phyloP scores from a whole-genome alignment of 495 filamentous ascomycete species.

The Penicillium nucicola region DNA sequence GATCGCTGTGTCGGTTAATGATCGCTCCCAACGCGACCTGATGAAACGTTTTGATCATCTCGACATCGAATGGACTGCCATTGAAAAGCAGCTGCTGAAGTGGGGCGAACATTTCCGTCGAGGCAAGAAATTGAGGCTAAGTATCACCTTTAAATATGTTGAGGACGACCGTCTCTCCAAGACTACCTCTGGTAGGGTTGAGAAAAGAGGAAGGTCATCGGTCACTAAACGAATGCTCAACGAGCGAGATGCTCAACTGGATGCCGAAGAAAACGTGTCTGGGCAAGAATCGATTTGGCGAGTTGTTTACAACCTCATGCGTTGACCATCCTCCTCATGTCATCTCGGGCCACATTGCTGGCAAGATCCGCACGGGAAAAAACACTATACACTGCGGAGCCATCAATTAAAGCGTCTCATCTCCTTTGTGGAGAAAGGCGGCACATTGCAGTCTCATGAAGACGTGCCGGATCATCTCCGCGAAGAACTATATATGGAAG shows the following conservation, averaged over 20 bases:
- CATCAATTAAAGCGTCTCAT: constrained; percentile 24
- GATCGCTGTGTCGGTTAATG: constrained; percentile 13
- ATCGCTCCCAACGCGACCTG: constrained; percentile 12
- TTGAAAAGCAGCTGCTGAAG: constrained; percentile 15
- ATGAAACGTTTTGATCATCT: constrained; percentile 14
- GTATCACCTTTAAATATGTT: constrained; percentile 15
- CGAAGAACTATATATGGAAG: constrained; percentile 24
- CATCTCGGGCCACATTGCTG: constrained; percentile 27
- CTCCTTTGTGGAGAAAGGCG: constrained; percentile 18
- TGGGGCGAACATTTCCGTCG: constrained; percentile 7
- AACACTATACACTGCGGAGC: constrained; percentile 29
- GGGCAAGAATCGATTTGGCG: constrained; percentile 7
- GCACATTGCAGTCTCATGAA: constrained; percentile 19
- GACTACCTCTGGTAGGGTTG: background rate
- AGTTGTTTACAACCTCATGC: constrained; percentile 5
- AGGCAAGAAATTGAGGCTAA: constrained; percentile 12
- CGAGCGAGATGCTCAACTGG: too few relatives aligned
- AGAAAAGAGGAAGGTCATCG: constrained; percentile 15
- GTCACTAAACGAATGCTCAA: constrained; percentile 15
- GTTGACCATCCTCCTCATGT: constrained; percentile 22
- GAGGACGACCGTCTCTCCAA: background rate
- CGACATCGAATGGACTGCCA: constrained; percentile 6
- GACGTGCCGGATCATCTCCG: constrained; percentile 20
- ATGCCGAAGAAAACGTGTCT: constrained; percentile 14
- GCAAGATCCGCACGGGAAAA: constrained; percentile 24